Evolutionary conservation across 2,329 filamentous ascomycete species (phyloP).

Genomic region (Xylariaceae sp.): DNA sequence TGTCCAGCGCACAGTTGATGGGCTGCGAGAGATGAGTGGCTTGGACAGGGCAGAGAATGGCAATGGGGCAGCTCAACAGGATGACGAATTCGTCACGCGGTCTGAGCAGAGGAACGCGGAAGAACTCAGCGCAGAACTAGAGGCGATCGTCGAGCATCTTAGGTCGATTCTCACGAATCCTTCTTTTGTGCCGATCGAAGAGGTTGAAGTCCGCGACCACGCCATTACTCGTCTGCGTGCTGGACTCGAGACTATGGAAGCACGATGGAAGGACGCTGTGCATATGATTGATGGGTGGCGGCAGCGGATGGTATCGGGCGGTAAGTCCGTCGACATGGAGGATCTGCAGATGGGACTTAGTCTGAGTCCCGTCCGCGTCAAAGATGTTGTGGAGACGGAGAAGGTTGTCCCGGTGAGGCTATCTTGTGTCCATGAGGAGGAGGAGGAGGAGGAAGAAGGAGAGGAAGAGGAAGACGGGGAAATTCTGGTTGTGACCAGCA

Average conservation of each 20-base stretch:
- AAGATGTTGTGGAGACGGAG: constrained; percentile 48
- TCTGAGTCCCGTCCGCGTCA: constrained; percentile 57
- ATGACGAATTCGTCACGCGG: constrained; percentile 3
- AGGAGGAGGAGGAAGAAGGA: constrained; percentile 45
- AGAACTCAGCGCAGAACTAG: constrained; percentile 73
- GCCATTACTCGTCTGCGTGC: constrained; percentile 80
- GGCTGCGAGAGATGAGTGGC: constrained; percentile 68
- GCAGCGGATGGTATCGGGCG: constrained; percentile 70
- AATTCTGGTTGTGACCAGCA: constrained; percentile 29
- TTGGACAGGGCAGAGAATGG: constrained; percentile 38
- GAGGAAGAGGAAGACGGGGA: constrained; percentile 33
- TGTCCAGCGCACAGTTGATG: constrained; percentile 67
- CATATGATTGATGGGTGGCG: constrained; percentile 91
- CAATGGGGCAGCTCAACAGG: constrained; percentile 9
- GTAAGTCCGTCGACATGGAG: constrained; percentile 66
- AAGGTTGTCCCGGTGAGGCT: constrained; percentile 38
- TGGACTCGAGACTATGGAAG: constrained; percentile 93
- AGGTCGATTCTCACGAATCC: constrained; percentile 86
- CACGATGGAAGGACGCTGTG: constrained; percentile 84
- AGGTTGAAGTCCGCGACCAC: constrained; percentile 87
- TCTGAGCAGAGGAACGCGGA: constrained; percentile 44
- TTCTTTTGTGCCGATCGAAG: constrained; percentile 92
- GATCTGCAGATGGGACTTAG: constrained; percentile 67
- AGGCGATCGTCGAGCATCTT: constrained; percentile 75
- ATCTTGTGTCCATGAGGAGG: constrained; percentile 38